phyloP scores from a whole-genome alignment of 352 stramenopile species.

The Pythium coloratum region DNA sequence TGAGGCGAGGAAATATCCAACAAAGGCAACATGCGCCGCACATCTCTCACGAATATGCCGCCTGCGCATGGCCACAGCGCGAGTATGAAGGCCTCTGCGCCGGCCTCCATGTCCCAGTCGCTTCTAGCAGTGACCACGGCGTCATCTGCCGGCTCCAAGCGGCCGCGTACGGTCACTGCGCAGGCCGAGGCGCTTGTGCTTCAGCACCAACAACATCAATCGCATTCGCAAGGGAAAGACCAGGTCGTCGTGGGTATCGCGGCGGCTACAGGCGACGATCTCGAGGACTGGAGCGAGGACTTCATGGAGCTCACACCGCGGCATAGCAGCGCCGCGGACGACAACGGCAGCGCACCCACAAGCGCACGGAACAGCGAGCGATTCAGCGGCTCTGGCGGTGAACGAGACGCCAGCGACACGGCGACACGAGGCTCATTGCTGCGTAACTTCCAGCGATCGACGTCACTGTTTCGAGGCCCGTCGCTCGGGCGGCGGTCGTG shows the following conservation, averaged over 20 bases:
- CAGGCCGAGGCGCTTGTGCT: slow-evolving; percentile 26
- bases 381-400: slow-evolving; percentile 5
- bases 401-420: slow-evolving; percentile 9
- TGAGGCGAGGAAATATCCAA: background rate
- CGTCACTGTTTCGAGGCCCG: slow-evolving; percentile 24
- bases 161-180: slow-evolving; percentile 28
- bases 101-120: slow-evolving; percentile 17
- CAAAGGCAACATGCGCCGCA: slow-evolving; percentile 5
- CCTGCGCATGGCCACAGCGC: background rate
- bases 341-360: background rate
- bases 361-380: slow-evolving; percentile 20
- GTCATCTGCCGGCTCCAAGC: slow-evolving; percentile 17
- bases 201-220: slow-evolving; percentile 5
- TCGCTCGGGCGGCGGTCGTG: slow-evolving; percentile 24
- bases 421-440: slow-evolving; percentile 18
- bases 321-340: background rate
- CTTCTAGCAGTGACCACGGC: slow-evolving; percentile 14
- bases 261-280: slow-evolving; percentile 58
- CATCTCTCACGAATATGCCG: slow-evolving; percentile 1
- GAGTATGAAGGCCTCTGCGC: background rate
- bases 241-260: slow-evolving; percentile 77
- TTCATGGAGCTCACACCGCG: slow-evolving; percentile 32
- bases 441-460: slow-evolving; percentile 34
- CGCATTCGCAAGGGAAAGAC: slow-evolving; percentile 26
- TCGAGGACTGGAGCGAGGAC: slow-evolving; percentile 81